These are phyloP conservation scores for Podila epigama DNA, from an alignment of 192 early-diverging fungal species.

Conservation along the genomic window DNA sequence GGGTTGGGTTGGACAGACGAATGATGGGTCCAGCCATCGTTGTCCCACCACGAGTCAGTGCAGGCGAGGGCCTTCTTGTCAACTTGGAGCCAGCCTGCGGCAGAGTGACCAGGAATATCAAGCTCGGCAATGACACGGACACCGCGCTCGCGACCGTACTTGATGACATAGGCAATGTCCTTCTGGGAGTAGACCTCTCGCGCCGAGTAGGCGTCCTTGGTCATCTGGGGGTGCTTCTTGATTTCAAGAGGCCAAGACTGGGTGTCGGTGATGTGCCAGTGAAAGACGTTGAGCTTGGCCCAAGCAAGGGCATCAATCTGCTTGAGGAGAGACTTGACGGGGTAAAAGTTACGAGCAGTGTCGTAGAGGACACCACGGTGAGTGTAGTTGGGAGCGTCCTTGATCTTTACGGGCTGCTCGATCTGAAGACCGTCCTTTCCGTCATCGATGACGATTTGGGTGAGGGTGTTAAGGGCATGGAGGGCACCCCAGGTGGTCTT, in stretches of 20 bases:
- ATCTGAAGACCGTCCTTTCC: conserved; percentile 52
- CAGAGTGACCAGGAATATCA: conserved; percentile 83
- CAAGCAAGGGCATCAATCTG: conserved; percentile 75
- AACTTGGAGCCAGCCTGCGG: conserved; percentile 56
- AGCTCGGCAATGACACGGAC: conserved; percentile 88
- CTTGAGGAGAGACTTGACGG: conserved; percentile 60
- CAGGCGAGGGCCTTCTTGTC: conserved; percentile 69
- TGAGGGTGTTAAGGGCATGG: conserved; percentile 74
- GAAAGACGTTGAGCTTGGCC: conserved; percentile 80
- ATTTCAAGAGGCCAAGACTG: conserved; percentile 78
- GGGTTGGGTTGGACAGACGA: conserved; percentile 77
- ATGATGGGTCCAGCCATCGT: conserved; percentile 62
- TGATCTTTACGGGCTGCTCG: conserved; percentile 62
- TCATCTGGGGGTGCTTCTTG: conserved; percentile 66
- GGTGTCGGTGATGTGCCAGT: conserved; percentile 77
- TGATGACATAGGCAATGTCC: conserved; percentile 72
- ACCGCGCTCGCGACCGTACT: conserved; percentile 75
- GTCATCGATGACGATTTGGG: conserved; percentile 66
- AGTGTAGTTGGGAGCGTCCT: conserved; percentile 68
- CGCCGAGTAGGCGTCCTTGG: conserved; percentile 72
- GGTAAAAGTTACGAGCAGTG: conserved; percentile 73
- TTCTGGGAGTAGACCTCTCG: conserved; percentile 70
- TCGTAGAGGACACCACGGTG: conserved; percentile 77
- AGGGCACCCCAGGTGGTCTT: conserved; percentile 72
- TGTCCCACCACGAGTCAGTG: conserved; percentile 63